Evolutionary conservation across 495 filamentous ascomycete species (phyloP).

Genomic region (Penicillium mononematosum): DNA sequence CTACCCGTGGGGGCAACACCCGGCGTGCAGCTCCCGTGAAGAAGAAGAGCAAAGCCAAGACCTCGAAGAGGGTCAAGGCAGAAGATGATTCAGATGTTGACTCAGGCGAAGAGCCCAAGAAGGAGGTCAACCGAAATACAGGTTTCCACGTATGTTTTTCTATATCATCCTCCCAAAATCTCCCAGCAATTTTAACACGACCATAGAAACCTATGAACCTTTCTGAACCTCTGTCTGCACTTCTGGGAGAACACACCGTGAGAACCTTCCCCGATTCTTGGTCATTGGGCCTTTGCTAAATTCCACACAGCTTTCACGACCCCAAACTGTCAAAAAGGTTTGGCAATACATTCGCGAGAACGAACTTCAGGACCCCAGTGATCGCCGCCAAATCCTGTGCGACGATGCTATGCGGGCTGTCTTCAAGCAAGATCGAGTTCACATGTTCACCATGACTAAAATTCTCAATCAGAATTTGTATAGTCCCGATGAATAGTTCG

Average conservation of each 20-base stretch:
- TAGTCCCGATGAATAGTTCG: slow-evolving; percentile 56
- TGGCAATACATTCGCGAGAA: slow-evolving; percentile 91
- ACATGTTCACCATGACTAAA: slow-evolving; percentile 99
- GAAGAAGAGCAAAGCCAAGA: slow-evolving; percentile 73
- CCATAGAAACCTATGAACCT: slow-evolving; percentile 64
- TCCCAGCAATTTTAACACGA: slow-evolving; percentile 9
- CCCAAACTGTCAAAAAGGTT: slow-evolving; percentile 90
- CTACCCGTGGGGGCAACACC: slow-evolving; percentile 63
- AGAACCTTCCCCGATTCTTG: slow-evolving; percentile 15
- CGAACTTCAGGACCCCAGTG: slow-evolving; percentile 83
- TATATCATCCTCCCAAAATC: neutral
- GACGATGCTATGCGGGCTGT: slow-evolving; percentile 87
- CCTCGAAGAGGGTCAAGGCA: slow-evolving; percentile 67
- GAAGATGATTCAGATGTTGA: slow-evolving; percentile 80
- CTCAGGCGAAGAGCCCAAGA: slow-evolving; percentile 59
- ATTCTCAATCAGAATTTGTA: slow-evolving; percentile 68
- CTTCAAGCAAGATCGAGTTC: slow-evolving; percentile 85
- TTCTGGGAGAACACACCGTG: slow-evolving; percentile 63
- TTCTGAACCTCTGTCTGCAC: slow-evolving; percentile 61
- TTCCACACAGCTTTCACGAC: slow-evolving; percentile 69
- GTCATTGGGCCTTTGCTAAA: slow-evolving; percentile 11
- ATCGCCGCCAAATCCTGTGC: slow-evolving; percentile 88
- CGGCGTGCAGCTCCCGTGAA: slow-evolving; percentile 57
- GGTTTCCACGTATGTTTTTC: slow-evolving; percentile 62
- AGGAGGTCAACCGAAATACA: slow-evolving; percentile 61